These are phyloP conservation scores for Fusarium solani-melongenae DNA, from an alignment of 2,329 filamentous ascomycete species.

Conservation along the genomic window DNA sequence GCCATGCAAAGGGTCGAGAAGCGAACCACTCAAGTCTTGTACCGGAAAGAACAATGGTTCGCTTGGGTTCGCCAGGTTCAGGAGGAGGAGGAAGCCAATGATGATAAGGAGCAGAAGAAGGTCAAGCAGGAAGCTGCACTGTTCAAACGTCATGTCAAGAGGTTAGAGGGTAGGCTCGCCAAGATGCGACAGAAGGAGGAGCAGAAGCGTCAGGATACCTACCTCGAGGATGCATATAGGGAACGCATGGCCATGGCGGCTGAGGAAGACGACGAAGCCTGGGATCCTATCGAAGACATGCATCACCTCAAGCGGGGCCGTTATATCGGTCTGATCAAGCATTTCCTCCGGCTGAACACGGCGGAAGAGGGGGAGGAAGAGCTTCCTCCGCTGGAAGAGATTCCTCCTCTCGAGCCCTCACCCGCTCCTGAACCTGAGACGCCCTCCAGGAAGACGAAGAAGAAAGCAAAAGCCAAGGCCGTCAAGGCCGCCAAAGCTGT, in stretches of 20 bases:
- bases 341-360: slow-evolving; percentile 44
- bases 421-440: neutral
- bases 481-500: slow-evolving; percentile 6
- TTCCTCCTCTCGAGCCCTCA: neutral
- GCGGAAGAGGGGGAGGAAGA: neutral
- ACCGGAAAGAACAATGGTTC: slow-evolving; percentile 41
- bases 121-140: slow-evolving; percentile 43
- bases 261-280: slow-evolving; percentile 38
- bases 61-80: slow-evolving; percentile 40
- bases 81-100: slow-evolving; percentile 37
- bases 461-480: slow-evolving; percentile 30
- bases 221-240: slow-evolving; percentile 41
- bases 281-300: slow-evolving; percentile 45
- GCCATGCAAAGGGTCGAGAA: slow-evolving; percentile 33
- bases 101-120: slow-evolving; percentile 45
- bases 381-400: neutral
- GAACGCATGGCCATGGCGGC: slow-evolving; percentile 35
- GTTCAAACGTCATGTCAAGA: slow-evolving; percentile 42
- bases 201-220: slow-evolving; percentile 42
- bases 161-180: slow-evolving; percentile 34
- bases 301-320: slow-evolving; percentile 35
- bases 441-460: slow-evolving; percentile 27
- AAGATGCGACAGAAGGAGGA: slow-evolving; percentile 39
- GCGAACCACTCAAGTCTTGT: slow-evolving; percentile 32
- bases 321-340: slow-evolving; percentile 44